These are phyloP conservation scores for Penicillium occitanis DNA, from an alignment of 2,329 filamentous ascomycete genomes.

Conservation along the genomic window DNA sequence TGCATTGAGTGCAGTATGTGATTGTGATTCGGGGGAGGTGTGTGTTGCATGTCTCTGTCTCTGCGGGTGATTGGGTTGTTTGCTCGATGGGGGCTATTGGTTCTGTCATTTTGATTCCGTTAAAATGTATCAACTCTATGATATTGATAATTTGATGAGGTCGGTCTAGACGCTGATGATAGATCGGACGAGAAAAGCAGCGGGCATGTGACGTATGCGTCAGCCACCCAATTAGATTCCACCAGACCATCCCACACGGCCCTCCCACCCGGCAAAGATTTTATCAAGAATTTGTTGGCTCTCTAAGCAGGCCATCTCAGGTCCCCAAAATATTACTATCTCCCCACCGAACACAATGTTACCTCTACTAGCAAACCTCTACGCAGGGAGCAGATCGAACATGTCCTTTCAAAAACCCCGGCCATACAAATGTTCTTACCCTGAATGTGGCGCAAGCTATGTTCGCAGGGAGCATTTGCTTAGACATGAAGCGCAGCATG, in stretches of 20 bases:
- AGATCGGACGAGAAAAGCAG: neutral
- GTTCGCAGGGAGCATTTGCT: constrained; percentile 29
- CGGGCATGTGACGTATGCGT: neutral
- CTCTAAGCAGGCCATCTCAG: too few relatives aligned
- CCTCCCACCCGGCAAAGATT: constrained; percentile 8
- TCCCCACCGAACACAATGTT: neutral
- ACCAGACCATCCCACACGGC: constrained; percentile 16
- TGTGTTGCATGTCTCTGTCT: constrained; percentile 22
- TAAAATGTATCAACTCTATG: neutral
- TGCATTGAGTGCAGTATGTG: constrained; percentile 89
- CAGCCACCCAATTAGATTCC: neutral
- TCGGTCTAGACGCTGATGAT: neutral
- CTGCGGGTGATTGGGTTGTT: constrained; percentile 11
- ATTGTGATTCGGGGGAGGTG: constrained; percentile 76
- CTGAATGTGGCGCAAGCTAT: constrained; percentile 27
- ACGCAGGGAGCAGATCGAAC: neutral
- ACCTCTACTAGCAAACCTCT: neutral
- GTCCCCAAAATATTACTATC: too few relatives aligned
- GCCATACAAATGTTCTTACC: constrained; percentile 23
- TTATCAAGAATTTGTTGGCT: neutral
- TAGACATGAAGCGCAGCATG: constrained; percentile 23
- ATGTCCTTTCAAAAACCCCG: constrained; percentile 5
- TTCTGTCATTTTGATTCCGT: constrained; percentile 18
- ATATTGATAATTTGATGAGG: neutral
- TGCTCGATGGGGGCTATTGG: constrained; percentile 21